phyloP scores from a whole-genome alignment of 83 land plant genomes.

The Larix sibirica region DNA sequence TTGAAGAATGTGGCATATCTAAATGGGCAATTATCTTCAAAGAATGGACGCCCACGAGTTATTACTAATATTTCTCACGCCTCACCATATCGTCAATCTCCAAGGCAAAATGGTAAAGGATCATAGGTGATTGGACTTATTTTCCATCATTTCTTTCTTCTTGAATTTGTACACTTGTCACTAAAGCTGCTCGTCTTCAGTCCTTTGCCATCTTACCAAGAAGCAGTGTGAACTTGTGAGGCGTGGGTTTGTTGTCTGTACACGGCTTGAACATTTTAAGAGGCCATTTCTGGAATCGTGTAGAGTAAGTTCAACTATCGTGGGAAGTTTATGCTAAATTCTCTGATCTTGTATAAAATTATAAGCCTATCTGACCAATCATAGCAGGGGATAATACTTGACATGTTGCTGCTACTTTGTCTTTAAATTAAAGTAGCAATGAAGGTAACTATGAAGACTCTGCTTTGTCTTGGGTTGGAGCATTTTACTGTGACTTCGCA shows the following conservation, averaged over 20 bases:
- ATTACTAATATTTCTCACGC: slow-evolving; percentile 3
- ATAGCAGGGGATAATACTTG: too few species aligned
- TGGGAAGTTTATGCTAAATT: slow-evolving; percentile 8
- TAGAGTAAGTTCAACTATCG: slow-evolving; percentile 6
- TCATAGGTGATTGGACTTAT: not conserved
- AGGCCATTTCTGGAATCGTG: slow-evolving; percentile 15
- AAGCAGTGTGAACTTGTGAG: slow-evolving; percentile 9
- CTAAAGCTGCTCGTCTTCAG: not conserved
- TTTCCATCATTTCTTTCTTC: slow-evolving; percentile 8
- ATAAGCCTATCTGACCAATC: too few species aligned
- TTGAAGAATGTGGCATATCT: slow-evolving; percentile 9
- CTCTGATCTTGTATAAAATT: too few species aligned
- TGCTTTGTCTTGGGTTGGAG: too few species aligned
- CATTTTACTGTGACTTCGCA: too few species aligned
- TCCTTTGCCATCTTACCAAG: not conserved
- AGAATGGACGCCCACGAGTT: slow-evolving; percentile 6
- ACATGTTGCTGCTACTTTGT: too few species aligned
- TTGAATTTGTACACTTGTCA: slow-evolving; percentile 9
- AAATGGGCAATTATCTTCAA: not conserved
- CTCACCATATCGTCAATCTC: slow-evolving; percentile 16
- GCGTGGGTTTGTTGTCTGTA: slow-evolving; percentile 10
- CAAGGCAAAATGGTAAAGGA: slow-evolving; percentile 8
- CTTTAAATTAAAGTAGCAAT: too few species aligned
- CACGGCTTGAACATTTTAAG: slow-evolving; percentile 8
- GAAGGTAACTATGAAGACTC: too few species aligned